Evolutionary conservation across 192 early-diverging fungal species (phyloP).

Genomic region (Coemansia biformis): DNA sequence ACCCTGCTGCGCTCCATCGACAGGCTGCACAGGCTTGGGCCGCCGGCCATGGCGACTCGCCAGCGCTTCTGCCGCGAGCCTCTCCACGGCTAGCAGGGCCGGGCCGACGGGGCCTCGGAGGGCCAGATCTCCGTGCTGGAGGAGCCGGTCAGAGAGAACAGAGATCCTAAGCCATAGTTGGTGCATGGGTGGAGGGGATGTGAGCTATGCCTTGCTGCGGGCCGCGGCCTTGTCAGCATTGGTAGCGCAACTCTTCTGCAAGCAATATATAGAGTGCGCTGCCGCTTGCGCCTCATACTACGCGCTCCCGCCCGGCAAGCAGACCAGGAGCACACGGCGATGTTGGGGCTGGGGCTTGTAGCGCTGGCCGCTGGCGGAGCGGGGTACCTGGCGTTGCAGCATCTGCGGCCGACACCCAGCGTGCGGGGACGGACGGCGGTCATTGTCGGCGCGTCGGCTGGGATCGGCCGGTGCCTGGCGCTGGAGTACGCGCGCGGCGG

Average conservation of each 20-base stretch:
- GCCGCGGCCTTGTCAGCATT: too few species aligned
- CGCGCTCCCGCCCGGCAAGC: too few species aligned
- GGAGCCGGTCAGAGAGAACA: too few species aligned
- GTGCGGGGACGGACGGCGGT: slow-evolving; percentile 51
- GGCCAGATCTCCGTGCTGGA: slow-evolving; percentile 1
- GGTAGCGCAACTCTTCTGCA: too few species aligned
- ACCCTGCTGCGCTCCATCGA: slow-evolving; percentile 23
- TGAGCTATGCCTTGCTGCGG: too few species aligned
- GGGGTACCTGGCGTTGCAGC: slow-evolving; percentile 6
- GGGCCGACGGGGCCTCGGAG: not conserved
- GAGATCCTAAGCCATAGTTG: too few species aligned
- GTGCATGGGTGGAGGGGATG: too few species aligned
- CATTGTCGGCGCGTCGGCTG: slow-evolving; percentile 73
- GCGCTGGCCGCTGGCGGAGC: not conserved
- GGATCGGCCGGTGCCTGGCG: slow-evolving; percentile 67
- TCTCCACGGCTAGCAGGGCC: not conserved
- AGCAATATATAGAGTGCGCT: too few species aligned
- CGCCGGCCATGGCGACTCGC: slow-evolving; percentile 1
- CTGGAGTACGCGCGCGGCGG: slow-evolving; percentile 61
- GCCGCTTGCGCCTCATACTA: too few species aligned
- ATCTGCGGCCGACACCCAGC: slow-evolving; percentile 14
- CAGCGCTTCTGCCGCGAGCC: slow-evolving; percentile 15
- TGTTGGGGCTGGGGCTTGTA: slow-evolving; percentile 15
- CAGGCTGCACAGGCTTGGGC: slow-evolving; percentile 11
- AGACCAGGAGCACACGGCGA: too few species aligned